Base-by-base conservation (phyloP, 345 rosid species). In the Excoecaria cochinchinensis region DNA sequence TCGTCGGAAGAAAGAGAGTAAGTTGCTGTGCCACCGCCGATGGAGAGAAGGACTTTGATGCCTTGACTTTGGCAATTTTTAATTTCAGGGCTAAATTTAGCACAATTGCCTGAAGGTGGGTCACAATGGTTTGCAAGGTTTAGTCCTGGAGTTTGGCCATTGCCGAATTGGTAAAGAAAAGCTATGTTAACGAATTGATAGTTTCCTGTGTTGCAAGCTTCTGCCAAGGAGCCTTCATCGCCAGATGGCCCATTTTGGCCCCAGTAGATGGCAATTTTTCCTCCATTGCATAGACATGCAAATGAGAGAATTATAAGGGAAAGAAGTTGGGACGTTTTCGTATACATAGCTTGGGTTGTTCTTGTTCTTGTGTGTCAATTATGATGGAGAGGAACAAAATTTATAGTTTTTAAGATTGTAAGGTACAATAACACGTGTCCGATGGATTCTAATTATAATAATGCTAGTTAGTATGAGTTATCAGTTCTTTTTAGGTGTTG, bases 81-180 rank as follows among this genome's bases (percentile, higher is more conserved):
- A 7, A 76, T 76, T 0, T 48, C 60, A n/a, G 67, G 6, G 61
- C 51, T 31, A 0, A 76, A 31, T 4, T n/a, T 25, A 10, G 73
- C 69, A 42, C 78, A 76, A n/a, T 48, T 51, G 7, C 63, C 63
- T 13, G 67, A 4, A n/a, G 1, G 4, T 4, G 79, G 79, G 69
- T 60, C 13, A 48, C 79, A 76, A 11, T 76, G 79, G 16, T 69
- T 74, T 0, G 79, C 79, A 4, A 76, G 67, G 59, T 76, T 69
- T 1, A 76, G 58, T 17, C 1, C 59, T 2, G 79, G 79, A 50
- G 73, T 4, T 76, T 69, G 73, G 11, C 79, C 74, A 31, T 50
- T 69, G 60, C 79, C 79, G 11, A 76, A 76, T 12, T 2, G 5
- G 4, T 47, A 25, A 2, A 76, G 61, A 67, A 76, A 69, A 15